Conservation (phyloP, 116 monocot species). For the Dioscorea cayenensis region DNA sequence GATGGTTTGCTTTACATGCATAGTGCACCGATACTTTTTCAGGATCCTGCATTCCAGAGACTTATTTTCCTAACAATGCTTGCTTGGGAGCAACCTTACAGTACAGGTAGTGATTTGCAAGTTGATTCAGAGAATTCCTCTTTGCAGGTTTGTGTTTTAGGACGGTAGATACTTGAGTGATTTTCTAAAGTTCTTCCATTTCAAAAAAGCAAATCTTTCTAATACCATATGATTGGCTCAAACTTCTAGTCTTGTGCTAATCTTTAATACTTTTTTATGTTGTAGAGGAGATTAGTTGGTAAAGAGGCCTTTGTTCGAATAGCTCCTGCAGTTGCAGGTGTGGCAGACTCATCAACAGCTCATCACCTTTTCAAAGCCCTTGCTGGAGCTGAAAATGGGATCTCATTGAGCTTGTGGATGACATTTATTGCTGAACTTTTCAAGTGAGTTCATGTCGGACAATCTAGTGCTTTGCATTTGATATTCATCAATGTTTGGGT, state of each 20-base stretch:
- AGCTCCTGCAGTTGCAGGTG: slow-evolving; percentile 68
- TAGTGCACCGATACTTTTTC: slow-evolving; percentile 5
- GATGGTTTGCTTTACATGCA: not conserved
- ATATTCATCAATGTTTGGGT: not conserved
- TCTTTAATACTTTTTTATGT: slow-evolving; percentile 7
- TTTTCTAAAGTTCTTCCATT: not conserved
- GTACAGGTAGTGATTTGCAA: slow-evolving; percentile 21
- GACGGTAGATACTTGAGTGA: not conserved
- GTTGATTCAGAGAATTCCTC: slow-evolving; percentile 45
- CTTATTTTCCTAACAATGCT: slow-evolving; percentile 96
- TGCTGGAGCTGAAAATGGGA: slow-evolving; percentile 63
- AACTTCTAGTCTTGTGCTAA: not conserved
- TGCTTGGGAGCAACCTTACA: slow-evolving; percentile 90
- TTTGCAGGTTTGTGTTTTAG: slow-evolving; percentile 44
- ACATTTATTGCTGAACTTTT: slow-evolving; percentile 77
- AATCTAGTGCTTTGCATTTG: not conserved
- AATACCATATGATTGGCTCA: not conserved
- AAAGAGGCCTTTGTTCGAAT: slow-evolving; percentile 90
- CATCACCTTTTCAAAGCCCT: slow-evolving; percentile 86
- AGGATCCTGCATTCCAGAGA: slow-evolving; percentile 93
- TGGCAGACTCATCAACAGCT: slow-evolving; percentile 70
- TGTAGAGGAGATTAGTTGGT: slow-evolving; percentile 51
- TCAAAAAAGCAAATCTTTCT: not conserved
- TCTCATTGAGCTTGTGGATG: slow-evolving; percentile 75
- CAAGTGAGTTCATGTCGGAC: slow-evolving; percentile 41